Base-by-base conservation (phyloP, 495 filamentous ascomycete genomes). In the Talaromyces proteolyticus region DNA sequence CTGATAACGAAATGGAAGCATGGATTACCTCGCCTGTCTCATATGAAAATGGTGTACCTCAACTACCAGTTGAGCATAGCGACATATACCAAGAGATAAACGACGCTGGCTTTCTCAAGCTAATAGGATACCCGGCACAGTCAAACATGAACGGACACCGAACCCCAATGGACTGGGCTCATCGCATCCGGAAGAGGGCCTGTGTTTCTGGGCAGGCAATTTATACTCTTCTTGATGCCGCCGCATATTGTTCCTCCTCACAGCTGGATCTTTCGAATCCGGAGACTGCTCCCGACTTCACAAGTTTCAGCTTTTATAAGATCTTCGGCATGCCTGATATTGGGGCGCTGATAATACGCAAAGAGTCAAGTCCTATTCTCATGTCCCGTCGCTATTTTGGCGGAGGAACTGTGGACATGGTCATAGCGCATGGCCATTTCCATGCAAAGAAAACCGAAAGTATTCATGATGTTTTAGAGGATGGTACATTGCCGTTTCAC, bases 311-410 rank as follows among this genome's bases (percentile, higher is more conserved):
- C 7, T 81, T 91, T 58, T 90, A 91, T 64, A 92, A 92, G 64
- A 86, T 91, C 46, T 91, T 91, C 59, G 87, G 87, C 12, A 87
- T 88, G 50, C 87, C 87, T 0, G 82, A 91, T 49, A 72, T 92
- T 14, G 88, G 87, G 1, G 87, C 77, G 4, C 62, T 91, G 19
- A 75, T 89, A 34, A 75, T 91, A 11, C 77, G 85, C 21, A 82
- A 75, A 55, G 68, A 73, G 17, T 80, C 83, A 18, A 81, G 78
- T 1, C 72, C 80, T 40, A 75, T 87, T 34, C 73, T 91, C 8
- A 65, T 72, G 43, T 69, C 79, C 44, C 73, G 85, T 23, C 78
- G 73, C 45, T 90, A 86, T 59, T 92, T 92, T 58, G 87, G 87
- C 24, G 87, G 87, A 8, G 87, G 88, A 6, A 89, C 87, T 2